Percentiles rank a stretch among this genome's conserved stretches.
Evolutionary conservation across 805 yeast species (phyloP).

Genomic region (Suhomyces xylopsoci): DNA sequence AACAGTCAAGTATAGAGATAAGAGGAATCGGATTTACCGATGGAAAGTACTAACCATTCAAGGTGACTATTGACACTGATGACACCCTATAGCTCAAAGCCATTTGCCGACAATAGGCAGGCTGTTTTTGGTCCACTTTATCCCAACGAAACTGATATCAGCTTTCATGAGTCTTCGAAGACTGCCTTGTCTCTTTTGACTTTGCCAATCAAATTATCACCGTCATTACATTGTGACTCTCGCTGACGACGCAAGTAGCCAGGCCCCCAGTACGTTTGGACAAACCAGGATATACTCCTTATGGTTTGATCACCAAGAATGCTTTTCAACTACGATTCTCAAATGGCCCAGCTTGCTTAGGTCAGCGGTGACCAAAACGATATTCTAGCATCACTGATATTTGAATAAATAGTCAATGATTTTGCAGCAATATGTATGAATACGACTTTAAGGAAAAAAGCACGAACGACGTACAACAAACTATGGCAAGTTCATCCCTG

Average conservation of each 20-base stretch:
- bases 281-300: constrained; percentile 11
- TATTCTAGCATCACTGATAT: too few species aligned
- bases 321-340: constrained; percentile 24
- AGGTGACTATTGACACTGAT: background rate
- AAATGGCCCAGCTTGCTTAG: constrained; percentile 22
- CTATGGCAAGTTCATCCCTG: too few species aligned
- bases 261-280: background rate
- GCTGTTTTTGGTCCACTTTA: background rate
- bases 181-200: background rate
- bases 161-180: background rate
- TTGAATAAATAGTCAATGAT: too few species aligned
- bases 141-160: background rate
- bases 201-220: background rate
- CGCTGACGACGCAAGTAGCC: background rate
- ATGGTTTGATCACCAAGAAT: constrained; percentile 18
- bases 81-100: background rate
- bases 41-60: background rate
- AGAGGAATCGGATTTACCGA: background rate
- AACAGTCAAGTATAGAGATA: background rate
- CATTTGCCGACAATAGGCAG: background rate
- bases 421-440: too few species aligned
- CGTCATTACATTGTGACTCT: background rate
- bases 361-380: constrained; percentile 2
- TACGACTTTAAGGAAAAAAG: too few species aligned
- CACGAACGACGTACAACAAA: too few species aligned